phyloP scores from a whole-genome alignment of 805 yeast species.

The Hanseniaspora hatyaiensis region DNA sequence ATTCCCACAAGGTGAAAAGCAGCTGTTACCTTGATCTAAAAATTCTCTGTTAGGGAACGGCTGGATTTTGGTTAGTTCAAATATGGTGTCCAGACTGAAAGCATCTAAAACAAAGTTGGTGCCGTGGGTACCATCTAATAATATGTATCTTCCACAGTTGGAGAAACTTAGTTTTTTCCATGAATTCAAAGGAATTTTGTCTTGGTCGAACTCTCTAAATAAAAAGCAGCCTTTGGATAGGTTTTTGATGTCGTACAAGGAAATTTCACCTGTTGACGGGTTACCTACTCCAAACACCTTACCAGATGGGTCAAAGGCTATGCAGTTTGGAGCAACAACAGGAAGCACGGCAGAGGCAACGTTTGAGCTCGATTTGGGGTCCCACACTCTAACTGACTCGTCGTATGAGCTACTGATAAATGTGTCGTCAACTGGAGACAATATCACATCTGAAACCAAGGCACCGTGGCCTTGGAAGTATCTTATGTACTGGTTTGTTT shows the following conservation, averaged over 20 bases:
- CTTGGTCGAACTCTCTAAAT: constrained; percentile 32
- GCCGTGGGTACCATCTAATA: constrained; percentile 47
- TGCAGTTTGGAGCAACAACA: constrained; percentile 42
- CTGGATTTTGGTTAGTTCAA: constrained; percentile 38
- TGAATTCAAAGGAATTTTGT: constrained; percentile 23
- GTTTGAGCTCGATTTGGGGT: constrained; percentile 53
- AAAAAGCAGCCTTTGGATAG: constrained; percentile 49
- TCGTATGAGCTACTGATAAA: constrained; percentile 63
- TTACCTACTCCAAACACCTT: constrained; percentile 62
- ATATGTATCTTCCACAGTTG: constrained; percentile 56
- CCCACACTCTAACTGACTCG: constrained; percentile 79
- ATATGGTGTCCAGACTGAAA: constrained; percentile 44
- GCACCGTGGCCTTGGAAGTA: constrained; percentile 82
- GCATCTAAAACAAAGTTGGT: constrained; percentile 59
- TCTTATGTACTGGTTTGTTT: constrained; percentile 66
- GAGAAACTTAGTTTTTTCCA: constrained; percentile 71
- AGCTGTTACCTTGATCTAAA: constrained; percentile 45
- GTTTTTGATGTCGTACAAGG: constrained; percentile 50
- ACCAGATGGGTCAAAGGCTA: constrained; percentile 78
- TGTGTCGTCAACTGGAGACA: constrained; percentile 56
- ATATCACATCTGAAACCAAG: constrained; percentile 58
- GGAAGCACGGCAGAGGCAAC: constrained; percentile 44
- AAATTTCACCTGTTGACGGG: constrained; percentile 34
- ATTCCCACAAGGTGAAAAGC: constrained; percentile 58
- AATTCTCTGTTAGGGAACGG: constrained; percentile 36